phyloP scores from a whole-genome alignment of 169 alveolate genomes.

The Plasmodium vinckei region DNA sequence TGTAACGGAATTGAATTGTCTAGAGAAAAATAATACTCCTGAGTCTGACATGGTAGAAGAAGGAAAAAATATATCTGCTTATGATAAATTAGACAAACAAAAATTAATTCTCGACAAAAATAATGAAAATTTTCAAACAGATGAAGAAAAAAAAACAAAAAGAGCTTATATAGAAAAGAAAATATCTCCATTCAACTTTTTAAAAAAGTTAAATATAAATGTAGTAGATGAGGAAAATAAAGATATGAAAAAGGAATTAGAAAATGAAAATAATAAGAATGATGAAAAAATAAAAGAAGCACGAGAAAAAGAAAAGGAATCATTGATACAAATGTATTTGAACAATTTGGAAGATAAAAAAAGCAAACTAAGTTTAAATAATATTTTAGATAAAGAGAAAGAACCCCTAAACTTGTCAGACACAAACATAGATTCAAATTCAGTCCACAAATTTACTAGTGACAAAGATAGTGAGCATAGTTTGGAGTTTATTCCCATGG shows the following conservation, averaged over 20 bases:
- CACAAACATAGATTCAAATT: background rate
- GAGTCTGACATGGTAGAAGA: background rate
- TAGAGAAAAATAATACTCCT: background rate
- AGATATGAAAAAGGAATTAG: background rate
- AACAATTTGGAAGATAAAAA: background rate
- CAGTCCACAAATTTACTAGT: background rate
- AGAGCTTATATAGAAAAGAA: constrained; percentile 7
- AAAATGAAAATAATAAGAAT: background rate
- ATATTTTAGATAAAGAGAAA: background rate
- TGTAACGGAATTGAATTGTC: constrained; percentile 34
- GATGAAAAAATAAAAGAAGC: background rate
- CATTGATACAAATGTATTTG: background rate
- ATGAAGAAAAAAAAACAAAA: constrained; percentile 1
- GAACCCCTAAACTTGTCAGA: background rate
- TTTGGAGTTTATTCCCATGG: background rate
- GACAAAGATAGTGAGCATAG: background rate
- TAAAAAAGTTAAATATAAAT: constrained; percentile 14
- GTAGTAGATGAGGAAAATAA: background rate
- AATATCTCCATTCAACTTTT: constrained; percentile 19
- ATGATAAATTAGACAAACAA: too few relatives aligned
- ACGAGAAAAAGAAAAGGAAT: background rate
- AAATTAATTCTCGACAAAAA: background rate
- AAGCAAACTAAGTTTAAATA: background rate
- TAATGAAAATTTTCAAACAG: background rate
- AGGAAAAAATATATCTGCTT: background rate